Evolutionary conservation across 2,329 filamentous ascomycete genomes (phyloP).

Genomic region (Epichloe gansuensis): DNA sequence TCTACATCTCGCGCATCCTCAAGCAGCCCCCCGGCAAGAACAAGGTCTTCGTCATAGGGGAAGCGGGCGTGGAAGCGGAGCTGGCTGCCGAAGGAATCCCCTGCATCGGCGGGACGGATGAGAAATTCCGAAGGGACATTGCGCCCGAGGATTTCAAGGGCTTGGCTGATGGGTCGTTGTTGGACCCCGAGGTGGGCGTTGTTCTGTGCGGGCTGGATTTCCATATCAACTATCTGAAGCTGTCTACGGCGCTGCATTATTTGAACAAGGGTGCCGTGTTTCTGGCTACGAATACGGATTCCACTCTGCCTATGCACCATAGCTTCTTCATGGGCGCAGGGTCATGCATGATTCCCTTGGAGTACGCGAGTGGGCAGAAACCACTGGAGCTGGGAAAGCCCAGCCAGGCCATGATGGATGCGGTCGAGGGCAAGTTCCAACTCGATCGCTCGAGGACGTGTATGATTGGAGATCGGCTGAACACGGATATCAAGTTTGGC

Average conservation of each 20-base stretch:
- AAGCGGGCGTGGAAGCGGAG: constrained; percentile 83
- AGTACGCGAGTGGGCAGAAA: constrained; percentile 54
- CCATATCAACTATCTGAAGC: constrained; percentile 90
- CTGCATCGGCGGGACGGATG: constrained; percentile 80
- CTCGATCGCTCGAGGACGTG: constrained; percentile 75
- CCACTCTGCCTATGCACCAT: constrained; percentile 70
- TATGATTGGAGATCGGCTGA: constrained; percentile 89
- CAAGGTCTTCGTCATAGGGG: constrained; percentile 90
- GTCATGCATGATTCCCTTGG: constrained; percentile 63
- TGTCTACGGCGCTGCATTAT: constrained; percentile 75
- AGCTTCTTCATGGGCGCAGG: constrained; percentile 87
- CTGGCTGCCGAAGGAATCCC: constrained; percentile 65
- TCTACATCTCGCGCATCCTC: constrained; percentile 92
- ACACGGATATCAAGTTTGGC: constrained; percentile 95
- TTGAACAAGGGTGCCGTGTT: constrained; percentile 70
- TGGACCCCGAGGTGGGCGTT: constrained; percentile 81
- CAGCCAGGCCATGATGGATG: constrained; percentile 98
- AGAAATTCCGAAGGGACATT: constrained; percentile 62
- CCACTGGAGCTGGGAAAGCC: constrained; percentile 83
- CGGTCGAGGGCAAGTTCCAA: constrained; percentile 88
- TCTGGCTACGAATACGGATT: constrained; percentile 87
- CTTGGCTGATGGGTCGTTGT: constrained; percentile 59
- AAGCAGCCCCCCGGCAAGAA: constrained; percentile 64
- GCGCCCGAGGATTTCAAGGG: constrained; percentile 65
- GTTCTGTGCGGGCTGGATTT: constrained; percentile 88